phyloP scores from a whole-genome alignment of 768 basidiomycete species.

The Scleroderma bovista region DNA sequence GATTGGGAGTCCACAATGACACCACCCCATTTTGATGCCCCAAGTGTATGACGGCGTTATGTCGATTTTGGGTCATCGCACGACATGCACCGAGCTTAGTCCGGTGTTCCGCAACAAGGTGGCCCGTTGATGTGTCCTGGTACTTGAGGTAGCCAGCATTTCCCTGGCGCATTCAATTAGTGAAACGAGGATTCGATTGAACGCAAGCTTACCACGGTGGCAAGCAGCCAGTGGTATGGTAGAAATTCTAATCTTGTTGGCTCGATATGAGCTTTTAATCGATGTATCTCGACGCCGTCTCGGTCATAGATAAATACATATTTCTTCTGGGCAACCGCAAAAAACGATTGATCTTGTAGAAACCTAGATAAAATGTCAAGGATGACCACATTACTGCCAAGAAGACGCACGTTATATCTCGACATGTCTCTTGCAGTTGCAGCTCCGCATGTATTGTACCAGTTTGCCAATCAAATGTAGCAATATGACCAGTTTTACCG shows the following conservation, averaged over 20 bases:
- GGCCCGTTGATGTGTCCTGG: slow-evolving; percentile 93
- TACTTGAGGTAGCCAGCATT: slow-evolving; percentile 92
- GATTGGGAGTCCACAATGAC: slow-evolving; percentile 96
- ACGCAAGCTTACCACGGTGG: slow-evolving; percentile 57
- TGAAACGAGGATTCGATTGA: not conserved
- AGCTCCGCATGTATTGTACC: slow-evolving; percentile 83
- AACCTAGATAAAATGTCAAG: slow-evolving; percentile 45
- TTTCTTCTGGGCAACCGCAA: slow-evolving; percentile 94
- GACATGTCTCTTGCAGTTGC: slow-evolving; percentile 82
- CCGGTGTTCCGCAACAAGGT: slow-evolving; percentile 78
- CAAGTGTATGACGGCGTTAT: slow-evolving; percentile 91
- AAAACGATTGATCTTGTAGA: slow-evolving; percentile 88
- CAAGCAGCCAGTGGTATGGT: slow-evolving; percentile 93
- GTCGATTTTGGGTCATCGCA: slow-evolving; percentile 85
- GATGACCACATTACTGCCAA: not conserved
- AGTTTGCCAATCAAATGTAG: slow-evolving; percentile 91
- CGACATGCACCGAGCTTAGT: slow-evolving; percentile 84
- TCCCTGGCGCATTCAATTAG: slow-evolving; percentile 41
- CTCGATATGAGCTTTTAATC: slow-evolving; percentile 79
- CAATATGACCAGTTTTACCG: slow-evolving; percentile 78
- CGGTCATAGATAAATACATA: slow-evolving; percentile 95
- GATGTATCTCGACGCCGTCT: slow-evolving; percentile 88
- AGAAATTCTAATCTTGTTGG: slow-evolving; percentile 88
- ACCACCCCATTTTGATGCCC: slow-evolving; percentile 95
- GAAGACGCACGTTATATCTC: slow-evolving; percentile 79